Percentiles rank a stretch among this genome's conserved stretches.
phyloP scores from a whole-genome alignment of 768 basidiomycete genomes.

The Mycena chlorophos region DNA sequence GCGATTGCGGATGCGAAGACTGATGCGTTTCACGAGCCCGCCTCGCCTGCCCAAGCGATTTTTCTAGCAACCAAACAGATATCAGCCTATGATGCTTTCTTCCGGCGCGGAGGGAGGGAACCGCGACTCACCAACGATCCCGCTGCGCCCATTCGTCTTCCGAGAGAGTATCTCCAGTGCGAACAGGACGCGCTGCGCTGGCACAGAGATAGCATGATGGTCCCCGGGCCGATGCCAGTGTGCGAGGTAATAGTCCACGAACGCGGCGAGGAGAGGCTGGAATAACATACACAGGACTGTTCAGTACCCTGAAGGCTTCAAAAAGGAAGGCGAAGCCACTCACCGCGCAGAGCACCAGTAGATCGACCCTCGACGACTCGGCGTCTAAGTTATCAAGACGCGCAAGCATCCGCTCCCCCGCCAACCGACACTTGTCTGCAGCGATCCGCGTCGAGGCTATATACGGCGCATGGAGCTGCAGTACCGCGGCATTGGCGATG shows the following conservation, averaged over 20 bases:
- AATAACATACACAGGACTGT: background rate
- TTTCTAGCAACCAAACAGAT: too few relatives aligned
- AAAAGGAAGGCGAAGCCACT: background rate
- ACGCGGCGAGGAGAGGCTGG: background rate
- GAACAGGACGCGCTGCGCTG: background rate
- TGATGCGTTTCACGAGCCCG: too few relatives aligned
- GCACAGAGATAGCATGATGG: background rate
- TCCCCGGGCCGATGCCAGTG: background rate
- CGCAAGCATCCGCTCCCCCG: background rate
- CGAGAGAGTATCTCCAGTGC: background rate
- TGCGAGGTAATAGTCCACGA: background rate
- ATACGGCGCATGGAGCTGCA: conserved; percentile 5
- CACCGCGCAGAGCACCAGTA: conserved; percentile 13
- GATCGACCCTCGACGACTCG: conserved; percentile 1
- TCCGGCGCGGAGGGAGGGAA: too few relatives aligned
- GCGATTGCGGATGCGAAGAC: too few relatives aligned
- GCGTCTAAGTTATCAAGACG: background rate
- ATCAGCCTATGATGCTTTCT: too few relatives aligned
- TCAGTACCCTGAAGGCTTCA: background rate
- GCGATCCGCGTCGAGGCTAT: background rate
- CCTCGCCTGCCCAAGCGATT: too few relatives aligned
- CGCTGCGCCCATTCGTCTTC: background rate
- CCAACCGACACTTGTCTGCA: background rate
- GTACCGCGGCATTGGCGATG: conserved; percentile 5
- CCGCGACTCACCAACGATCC: background rate